These are phyloP conservation scores for Dactylonectria macrodidyma DNA, from an alignment of 2,329 filamentous ascomycete genomes.

Conservation along the genomic window DNA sequence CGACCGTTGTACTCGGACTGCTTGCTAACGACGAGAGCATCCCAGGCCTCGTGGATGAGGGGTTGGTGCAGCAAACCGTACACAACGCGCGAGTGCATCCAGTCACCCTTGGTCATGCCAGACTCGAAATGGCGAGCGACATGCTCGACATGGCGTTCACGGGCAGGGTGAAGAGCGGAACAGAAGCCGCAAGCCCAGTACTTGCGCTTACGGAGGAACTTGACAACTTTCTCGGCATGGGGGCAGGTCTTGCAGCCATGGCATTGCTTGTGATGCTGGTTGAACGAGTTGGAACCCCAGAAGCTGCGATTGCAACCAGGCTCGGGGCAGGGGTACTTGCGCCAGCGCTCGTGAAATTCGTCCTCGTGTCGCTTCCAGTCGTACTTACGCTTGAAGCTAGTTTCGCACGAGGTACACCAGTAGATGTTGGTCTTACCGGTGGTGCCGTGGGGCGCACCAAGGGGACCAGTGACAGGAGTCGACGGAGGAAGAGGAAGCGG, in stretches of 20 bases:
- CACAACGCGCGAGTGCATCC: constrained; percentile 79
- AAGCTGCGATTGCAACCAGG: constrained; percentile 76
- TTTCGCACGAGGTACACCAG: constrained; percentile 73
- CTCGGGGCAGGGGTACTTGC: constrained; percentile 77
- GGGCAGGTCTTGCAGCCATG: constrained; percentile 77
- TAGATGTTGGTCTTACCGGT: constrained; percentile 63
- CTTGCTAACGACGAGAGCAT: constrained; percentile 66
- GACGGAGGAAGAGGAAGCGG: constrained; percentile 55
- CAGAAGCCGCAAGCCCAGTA: constrained; percentile 81
- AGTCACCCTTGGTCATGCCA: constrained; percentile 74
- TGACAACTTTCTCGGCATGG: constrained; percentile 75
- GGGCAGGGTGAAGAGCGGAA: constrained; percentile 72
- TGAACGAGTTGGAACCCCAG: constrained; percentile 78
- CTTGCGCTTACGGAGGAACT: constrained; percentile 74
- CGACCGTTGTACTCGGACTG: constrained; percentile 68
- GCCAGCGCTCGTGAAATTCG: constrained; percentile 78
- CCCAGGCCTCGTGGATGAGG: constrained; percentile 74
- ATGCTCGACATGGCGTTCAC: constrained; percentile 78
- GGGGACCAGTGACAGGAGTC: constrained; percentile 51
- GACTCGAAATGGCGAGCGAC: constrained; percentile 78
- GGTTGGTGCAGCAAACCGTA: constrained; percentile 78
- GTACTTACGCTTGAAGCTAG: constrained; percentile 77
- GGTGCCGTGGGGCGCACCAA: constrained; percentile 48
- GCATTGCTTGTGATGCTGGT: constrained; percentile 77
- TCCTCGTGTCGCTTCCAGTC: constrained; percentile 81